phyloP scores from a whole-genome alignment of 306 rosid species.

The Corylus heterophylla region DNA sequence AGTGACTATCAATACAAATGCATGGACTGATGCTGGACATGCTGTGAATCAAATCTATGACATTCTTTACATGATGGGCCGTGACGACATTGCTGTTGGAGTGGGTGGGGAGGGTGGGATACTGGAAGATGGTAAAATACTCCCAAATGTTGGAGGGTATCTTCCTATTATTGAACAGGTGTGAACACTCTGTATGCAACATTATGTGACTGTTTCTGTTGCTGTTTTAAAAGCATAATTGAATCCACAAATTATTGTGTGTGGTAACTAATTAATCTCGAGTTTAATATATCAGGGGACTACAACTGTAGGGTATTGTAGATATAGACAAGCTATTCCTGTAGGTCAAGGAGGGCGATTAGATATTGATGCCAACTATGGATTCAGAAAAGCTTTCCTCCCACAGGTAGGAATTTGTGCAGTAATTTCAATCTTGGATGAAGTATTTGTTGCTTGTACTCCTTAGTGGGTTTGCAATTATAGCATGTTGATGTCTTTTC shows the following conservation, averaged over 20 bases:
- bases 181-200: neutral
- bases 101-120: conserved; percentile 95
- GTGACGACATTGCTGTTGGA: conserved; percentile 86
- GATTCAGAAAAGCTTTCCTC: conserved; percentile 83
- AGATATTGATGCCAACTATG: conserved; percentile 68
- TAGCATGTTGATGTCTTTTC: neutral
- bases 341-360: conserved; percentile 65
- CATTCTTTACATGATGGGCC: conserved; percentile 84
- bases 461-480: neutral
- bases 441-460: neutral
- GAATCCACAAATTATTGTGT: neutral
- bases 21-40: conserved; percentile 86
- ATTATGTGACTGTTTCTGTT: neutral
- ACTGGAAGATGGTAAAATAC: conserved; percentile 65
- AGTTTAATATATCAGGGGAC: conserved; percentile 52
- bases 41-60: conserved; percentile 92
- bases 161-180: conserved; percentile 93
- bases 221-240: neutral
- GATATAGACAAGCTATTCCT: conserved; percentile 89
- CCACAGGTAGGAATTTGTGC: conserved; percentile 60
- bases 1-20: conserved; percentile 69
- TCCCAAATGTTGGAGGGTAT: conserved; percentile 87
- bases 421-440: conserved; percentile 10
- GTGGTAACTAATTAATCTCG: neutral
- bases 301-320: conserved; percentile 76